phyloP scores from a whole-genome alignment of 495 filamentous ascomycete genomes.

The Penicillium subrubescens region DNA sequence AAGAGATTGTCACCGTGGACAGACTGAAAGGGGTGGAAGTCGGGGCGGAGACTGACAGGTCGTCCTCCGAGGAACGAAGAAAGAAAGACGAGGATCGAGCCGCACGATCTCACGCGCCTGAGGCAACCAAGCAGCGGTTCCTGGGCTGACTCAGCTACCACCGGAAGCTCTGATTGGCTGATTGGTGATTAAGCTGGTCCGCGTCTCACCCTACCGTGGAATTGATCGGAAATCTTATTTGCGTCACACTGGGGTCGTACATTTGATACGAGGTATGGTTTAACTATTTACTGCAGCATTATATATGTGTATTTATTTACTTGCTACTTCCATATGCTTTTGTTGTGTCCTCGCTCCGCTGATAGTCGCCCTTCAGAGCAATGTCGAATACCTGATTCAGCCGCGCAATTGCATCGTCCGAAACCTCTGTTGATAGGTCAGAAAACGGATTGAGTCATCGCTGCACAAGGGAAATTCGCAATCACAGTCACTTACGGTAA shows the following conservation, averaged over 20 bases:
- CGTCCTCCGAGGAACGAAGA: conserved; percentile 44
- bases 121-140: conserved; percentile 26
- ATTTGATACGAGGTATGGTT: background rate
- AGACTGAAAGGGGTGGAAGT: conserved; percentile 12
- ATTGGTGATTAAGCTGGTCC: background rate
- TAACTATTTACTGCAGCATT: background rate
- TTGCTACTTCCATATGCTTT: conserved; percentile 43
- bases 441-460: conserved; percentile 8
- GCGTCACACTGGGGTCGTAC: background rate
- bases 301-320: background rate
- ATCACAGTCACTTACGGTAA: conserved; percentile 43
- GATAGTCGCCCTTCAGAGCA: conserved; percentile 40
- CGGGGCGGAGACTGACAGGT: conserved; percentile 22
- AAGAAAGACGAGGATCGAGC: conserved; percentile 26
- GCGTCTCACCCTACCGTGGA: conserved; percentile 9
- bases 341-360: conserved; percentile 39
- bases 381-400: conserved; percentile 45
- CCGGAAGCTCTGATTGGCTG: conserved; percentile 14
- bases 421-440: conserved; percentile 46
- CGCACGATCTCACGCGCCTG: conserved; percentile 23
- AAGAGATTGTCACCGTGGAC: conserved; percentile 5
- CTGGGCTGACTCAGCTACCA: conserved; percentile 22
- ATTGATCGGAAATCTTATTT: conserved; percentile 11
- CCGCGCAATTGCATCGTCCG: conserved; percentile 43
- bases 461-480: background rate